These are phyloP conservation scores for Umbilicus rupestris DNA, from an alignment of 164 flowering plant genomes.

Conservation along the genomic window DNA sequence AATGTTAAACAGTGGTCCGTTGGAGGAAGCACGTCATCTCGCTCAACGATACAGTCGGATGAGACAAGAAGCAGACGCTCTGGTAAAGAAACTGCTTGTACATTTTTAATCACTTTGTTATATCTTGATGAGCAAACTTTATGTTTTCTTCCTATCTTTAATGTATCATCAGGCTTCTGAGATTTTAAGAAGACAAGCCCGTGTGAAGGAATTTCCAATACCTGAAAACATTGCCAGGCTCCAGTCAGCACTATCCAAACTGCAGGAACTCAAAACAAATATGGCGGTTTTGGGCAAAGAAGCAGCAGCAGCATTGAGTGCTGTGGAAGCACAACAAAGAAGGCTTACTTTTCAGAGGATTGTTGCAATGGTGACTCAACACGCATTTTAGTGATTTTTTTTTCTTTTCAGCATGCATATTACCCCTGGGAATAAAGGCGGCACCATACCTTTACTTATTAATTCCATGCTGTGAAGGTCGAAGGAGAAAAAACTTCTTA, in stretches of 20 bases:
- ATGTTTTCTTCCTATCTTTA: constrained; percentile 1
- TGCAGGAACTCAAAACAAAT: constrained; percentile 85
- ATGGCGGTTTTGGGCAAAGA: constrained; percentile 97
- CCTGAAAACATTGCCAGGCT: constrained; percentile 71
- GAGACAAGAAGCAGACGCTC: constrained; percentile 97
- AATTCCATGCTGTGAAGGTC: constrained; percentile 33
- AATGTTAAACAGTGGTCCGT: constrained; percentile 73
- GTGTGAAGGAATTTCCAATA: constrained; percentile 63
- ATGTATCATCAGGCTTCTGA: constrained; percentile 67
- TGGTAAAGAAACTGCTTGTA: constrained; percentile 32
- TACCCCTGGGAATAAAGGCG: not conserved
- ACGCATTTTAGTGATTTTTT: not conserved
- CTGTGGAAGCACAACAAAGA: constrained; percentile 93
- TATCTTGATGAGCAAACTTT: not conserved
- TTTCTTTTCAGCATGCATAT: not conserved
- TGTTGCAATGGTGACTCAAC: constrained; percentile 56
- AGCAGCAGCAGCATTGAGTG: constrained; percentile 88
- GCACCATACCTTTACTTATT: not conserved
- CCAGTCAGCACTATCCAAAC: constrained; percentile 69
- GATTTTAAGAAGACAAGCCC: constrained; percentile 66
- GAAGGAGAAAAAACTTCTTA: constrained; percentile 83
- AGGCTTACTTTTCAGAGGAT: constrained; percentile 91
- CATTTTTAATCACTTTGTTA: not conserved
- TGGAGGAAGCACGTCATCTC: constrained; percentile 99
- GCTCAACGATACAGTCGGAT: constrained; percentile 97